Evolutionary conservation across 176 grass and related monocot species (phyloP).

Genomic region (Zoysia pacifica): DNA sequence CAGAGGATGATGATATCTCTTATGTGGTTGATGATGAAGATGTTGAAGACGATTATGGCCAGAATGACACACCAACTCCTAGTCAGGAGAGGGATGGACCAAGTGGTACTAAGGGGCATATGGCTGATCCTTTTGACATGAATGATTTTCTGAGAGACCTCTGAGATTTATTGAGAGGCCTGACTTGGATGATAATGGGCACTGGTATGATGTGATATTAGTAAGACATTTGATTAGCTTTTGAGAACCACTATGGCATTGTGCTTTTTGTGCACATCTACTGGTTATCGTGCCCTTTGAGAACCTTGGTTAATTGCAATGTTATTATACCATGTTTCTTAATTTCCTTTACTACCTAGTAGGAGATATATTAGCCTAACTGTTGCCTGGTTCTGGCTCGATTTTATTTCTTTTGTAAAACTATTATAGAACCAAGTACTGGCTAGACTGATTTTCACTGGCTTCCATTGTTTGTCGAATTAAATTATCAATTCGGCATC

Average conservation of each 20-base stretch:
- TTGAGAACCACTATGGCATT: neutral
- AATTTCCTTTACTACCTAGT: neutral
- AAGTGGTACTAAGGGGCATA: neutral
- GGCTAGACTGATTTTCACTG: neutral
- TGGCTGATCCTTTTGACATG: neutral
- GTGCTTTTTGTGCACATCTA: neutral
- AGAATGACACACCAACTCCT: neutral
- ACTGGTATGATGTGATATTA: neutral
- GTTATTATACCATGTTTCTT: neutral
- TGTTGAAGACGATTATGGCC: constrained; percentile 1
- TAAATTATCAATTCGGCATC: no score
- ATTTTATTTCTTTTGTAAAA: neutral
- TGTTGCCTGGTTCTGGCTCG: neutral
- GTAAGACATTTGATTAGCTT: neutral
- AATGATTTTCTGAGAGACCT: neutral
- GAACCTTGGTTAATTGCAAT: neutral
- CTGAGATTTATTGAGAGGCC: neutral
- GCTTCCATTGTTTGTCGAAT: neutral
- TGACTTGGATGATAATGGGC: neutral
- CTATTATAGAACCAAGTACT: neutral
- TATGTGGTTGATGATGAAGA: neutral
- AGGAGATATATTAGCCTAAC: no score
- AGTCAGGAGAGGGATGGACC: neutral
- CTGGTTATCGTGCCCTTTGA: neutral
- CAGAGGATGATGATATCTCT: neutral